Percentiles rank a stretch among this genome's conserved stretches.
Evolutionary conservation across 2,329 filamentous ascomycete species (phyloP).

Genomic region (Colletotrichum theobromicola): DNA sequence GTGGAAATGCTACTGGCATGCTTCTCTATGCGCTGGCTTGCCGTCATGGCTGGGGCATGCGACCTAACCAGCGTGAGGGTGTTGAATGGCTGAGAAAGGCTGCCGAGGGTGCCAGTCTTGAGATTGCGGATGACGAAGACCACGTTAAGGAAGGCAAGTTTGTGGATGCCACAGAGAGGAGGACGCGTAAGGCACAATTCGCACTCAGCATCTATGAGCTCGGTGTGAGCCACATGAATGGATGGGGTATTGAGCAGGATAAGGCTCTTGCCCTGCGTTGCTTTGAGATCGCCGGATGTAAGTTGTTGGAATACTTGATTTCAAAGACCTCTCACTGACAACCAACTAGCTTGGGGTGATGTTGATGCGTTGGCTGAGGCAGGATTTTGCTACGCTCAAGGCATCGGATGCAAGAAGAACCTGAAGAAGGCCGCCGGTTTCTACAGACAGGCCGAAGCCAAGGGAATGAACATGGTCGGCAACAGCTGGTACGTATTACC

Average conservation of each 20-base stretch:
- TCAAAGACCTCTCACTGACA: neutral
- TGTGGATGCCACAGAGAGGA: slow-evolving; percentile 72
- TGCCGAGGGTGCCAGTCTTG: slow-evolving; percentile 80
- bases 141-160: slow-evolving; percentile 65
- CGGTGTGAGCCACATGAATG: slow-evolving; percentile 96
- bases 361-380: slow-evolving; percentile 92
- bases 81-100: slow-evolving; percentile 93
- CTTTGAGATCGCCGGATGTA: slow-evolving; percentile 92
- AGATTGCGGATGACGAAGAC: slow-evolving; percentile 83
- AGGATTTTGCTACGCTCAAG: slow-evolving; percentile 94
- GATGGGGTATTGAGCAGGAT: slow-evolving; percentile 96
- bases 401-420: slow-evolving; percentile 93
- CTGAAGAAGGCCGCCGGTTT: slow-evolving; percentile 91
- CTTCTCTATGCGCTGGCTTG: slow-evolving; percentile 94
- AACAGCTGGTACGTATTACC: slow-evolving; percentile 84
- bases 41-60: slow-evolving; percentile 97
- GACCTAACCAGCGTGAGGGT: slow-evolving; percentile 86
- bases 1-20: slow-evolving; percentile 92
- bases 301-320: slow-evolving; percentile 39
- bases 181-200: slow-evolving; percentile 89
- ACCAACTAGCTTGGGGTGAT: slow-evolving; percentile 79
- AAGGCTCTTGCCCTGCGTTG: slow-evolving; percentile 86
- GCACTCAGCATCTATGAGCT: slow-evolving; percentile 95
- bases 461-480: slow-evolving; percentile 96
- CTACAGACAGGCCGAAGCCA: slow-evolving; percentile 88